Evolutionary conservation across 352 stramenopile genomes (phyloP).

Genomic region (Phytophthora cactorum): DNA sequence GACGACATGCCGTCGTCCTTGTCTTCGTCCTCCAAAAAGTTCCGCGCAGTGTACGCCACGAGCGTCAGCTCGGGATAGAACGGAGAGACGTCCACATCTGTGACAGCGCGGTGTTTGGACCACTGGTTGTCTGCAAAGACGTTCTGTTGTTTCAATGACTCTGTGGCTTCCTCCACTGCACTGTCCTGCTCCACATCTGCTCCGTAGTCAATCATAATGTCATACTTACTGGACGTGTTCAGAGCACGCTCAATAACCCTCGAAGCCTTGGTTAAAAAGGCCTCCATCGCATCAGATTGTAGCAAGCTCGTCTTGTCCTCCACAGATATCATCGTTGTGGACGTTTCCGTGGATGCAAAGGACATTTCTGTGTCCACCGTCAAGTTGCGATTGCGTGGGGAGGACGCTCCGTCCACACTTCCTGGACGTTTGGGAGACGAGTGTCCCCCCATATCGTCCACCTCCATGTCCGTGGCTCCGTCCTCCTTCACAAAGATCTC

Average conservation of each 20-base stretch:
- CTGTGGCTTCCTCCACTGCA: slow-evolving; percentile 55
- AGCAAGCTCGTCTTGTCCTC: slow-evolving; percentile 77
- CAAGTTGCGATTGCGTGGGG: slow-evolving; percentile 49
- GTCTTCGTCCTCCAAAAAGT: slow-evolving; percentile 79
- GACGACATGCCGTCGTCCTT: slow-evolving; percentile 54
- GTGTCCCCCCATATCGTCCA: slow-evolving; percentile 34
- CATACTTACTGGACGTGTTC: slow-evolving; percentile 77
- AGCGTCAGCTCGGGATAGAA: slow-evolving; percentile 86
- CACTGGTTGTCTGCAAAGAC: slow-evolving; percentile 82
- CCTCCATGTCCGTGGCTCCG: slow-evolving; percentile 45
- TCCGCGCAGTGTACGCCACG: slow-evolving; percentile 65
- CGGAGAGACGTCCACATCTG: slow-evolving; percentile 81
- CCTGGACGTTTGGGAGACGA: slow-evolving; percentile 39
- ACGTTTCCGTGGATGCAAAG: slow-evolving; percentile 21
- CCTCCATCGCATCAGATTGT: slow-evolving; percentile 78
- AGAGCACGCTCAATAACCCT: slow-evolving; percentile 83
- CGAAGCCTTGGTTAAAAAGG: slow-evolving; percentile 78
- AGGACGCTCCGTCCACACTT: slow-evolving; percentile 43
- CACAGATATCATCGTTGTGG: slow-evolving; percentile 36
- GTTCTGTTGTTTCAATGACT: slow-evolving; percentile 76
- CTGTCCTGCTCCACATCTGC: slow-evolving; percentile 72
- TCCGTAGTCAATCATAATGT: slow-evolving; percentile 89
- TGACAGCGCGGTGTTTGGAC: slow-evolving; percentile 83
- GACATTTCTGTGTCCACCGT: slow-evolving; percentile 58
- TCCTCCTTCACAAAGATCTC: slow-evolving; percentile 69